phyloP scores from a whole-genome alignment of 352 stramenopile species.

The Phytophthora parvispora region DNA sequence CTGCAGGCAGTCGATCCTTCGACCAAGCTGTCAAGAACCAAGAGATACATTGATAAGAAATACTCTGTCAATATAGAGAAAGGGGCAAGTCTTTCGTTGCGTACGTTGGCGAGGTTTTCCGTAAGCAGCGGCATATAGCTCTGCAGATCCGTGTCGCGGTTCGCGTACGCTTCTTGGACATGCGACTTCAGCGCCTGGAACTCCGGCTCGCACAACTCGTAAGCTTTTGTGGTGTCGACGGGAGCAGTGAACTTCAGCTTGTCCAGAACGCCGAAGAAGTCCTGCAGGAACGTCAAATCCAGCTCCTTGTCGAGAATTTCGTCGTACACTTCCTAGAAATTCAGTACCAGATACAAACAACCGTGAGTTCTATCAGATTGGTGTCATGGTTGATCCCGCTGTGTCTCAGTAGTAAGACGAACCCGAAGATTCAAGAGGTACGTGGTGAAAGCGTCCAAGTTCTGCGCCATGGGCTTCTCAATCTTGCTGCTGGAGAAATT shows the following conservation, averaged over 20 bases:
- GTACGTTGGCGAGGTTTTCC: constrained; percentile 23
- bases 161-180: constrained; percentile 33
- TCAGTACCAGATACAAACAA: neutral
- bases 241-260: constrained; percentile 46
- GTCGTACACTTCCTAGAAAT: constrained; percentile 54
- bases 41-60: neutral
- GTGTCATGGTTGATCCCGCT: too few species aligned
- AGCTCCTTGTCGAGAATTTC: constrained; percentile 56
- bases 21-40: constrained; percentile 14
- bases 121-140: constrained; percentile 37
- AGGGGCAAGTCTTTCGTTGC: neutral
- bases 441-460: constrained; percentile 52
- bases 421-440: constrained; percentile 71
- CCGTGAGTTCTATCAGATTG: neutral
- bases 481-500: constrained; percentile 47
- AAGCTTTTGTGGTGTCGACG: constrained; percentile 31
- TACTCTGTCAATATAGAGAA: too few species aligned
- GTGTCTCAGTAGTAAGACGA: neutral
- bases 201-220: constrained; percentile 54
- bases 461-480: constrained; percentile 45
- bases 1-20: constrained; percentile 35
- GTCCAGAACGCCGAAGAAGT: constrained; percentile 49
- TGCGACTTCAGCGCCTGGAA: constrained; percentile 52
- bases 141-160: constrained; percentile 40
- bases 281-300: constrained; percentile 55